These are phyloP conservation scores for Fusarium pseudocircinatum DNA, from an alignment of 2,329 filamentous ascomycete species.

Conservation along the genomic window DNA sequence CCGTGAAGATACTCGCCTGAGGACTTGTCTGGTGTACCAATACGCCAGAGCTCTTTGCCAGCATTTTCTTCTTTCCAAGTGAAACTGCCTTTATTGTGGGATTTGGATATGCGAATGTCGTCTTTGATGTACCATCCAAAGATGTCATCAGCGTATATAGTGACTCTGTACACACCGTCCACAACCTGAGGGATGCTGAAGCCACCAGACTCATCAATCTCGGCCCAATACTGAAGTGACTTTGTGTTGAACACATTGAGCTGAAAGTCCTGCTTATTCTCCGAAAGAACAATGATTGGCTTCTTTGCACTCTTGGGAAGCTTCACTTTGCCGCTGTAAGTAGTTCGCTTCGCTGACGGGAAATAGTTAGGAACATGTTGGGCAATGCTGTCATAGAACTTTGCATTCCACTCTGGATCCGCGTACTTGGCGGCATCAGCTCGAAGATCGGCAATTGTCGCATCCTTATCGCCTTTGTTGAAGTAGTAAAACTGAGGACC, in stretches of 20 bases:
- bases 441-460: constrained; percentile 3
- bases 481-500: constrained; percentile 71
- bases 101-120: constrained; percentile 53
- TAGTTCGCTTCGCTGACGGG: constrained; percentile 9
- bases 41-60: constrained; percentile 28
- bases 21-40: constrained; percentile 57
- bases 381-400: constrained; percentile 34
- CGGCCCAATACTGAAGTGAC: constrained; percentile 69
- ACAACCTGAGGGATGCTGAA: constrained; percentile 29
- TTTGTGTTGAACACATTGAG: constrained; percentile 57
- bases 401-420: constrained; percentile 21
- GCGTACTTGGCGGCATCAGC: constrained; percentile 27
- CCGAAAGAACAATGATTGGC: constrained; percentile 62
- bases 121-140: constrained; percentile 36
- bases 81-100: not conserved
- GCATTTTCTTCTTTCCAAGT: constrained; percentile 25
- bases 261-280: constrained; percentile 43
- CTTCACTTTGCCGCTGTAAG: constrained; percentile 23
- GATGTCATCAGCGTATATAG: constrained; percentile 26
- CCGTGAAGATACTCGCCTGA: constrained; percentile 69
- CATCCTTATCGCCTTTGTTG: constrained; percentile 51
- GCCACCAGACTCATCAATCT: constrained; percentile 56
- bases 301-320: constrained; percentile 19
- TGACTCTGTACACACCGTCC: constrained; percentile 27
- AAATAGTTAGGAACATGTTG: constrained; percentile 20